Base-by-base conservation (phyloP, 192 early-diverging fungal genomes). In the Linnemannia zychae region DNA sequence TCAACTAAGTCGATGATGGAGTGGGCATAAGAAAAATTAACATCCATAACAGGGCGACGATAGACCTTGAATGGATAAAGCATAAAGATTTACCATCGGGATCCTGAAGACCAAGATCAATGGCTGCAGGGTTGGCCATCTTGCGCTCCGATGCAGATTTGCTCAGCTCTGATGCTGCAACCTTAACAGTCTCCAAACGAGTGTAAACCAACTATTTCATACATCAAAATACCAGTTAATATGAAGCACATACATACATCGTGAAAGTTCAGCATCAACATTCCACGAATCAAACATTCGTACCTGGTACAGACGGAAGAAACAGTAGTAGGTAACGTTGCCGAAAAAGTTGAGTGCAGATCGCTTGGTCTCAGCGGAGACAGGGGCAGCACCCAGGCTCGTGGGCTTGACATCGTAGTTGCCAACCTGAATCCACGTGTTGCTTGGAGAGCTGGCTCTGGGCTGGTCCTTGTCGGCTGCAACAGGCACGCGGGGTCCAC, bases 251-350 rank as follows among this genome's bases (percentile, higher is more conserved):
- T 0, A 31, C 2, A 24, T 63, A 28, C 28, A 31, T 63, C 11
- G 31, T 11, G 31, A 33, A 11, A 11, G 4, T 15, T 63, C 28
- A 13, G 9, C 40, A 44, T 44, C 40, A 60, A 12, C 7, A 1
- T 60, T 57, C 7, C 36, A 38, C 28, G 50, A 6, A 22, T 13
- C 57, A 13, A 31, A 12, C 12, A 17, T 33, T 68, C 73, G 74
- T 84, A 96, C 95, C 90, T 96, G 93, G 73, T 91, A 97, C 48
- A 97, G 91, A 52, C 98, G 89, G 84, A 99, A 91, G 72, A 99
- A 97, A 67, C 93, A 92, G 77, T 98, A 99, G 77, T 97, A 95
- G 24, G 81, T 90, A 70, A 88, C 94, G 84, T 99, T 99, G 38
- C 94, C 94, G 87, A 97, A 99, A 79, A 99, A 96, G 63, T 94